Evolutionary conservation across 2,329 filamentous ascomycete genomes (phyloP).

Genomic region (Phyllachora maydis): DNA sequence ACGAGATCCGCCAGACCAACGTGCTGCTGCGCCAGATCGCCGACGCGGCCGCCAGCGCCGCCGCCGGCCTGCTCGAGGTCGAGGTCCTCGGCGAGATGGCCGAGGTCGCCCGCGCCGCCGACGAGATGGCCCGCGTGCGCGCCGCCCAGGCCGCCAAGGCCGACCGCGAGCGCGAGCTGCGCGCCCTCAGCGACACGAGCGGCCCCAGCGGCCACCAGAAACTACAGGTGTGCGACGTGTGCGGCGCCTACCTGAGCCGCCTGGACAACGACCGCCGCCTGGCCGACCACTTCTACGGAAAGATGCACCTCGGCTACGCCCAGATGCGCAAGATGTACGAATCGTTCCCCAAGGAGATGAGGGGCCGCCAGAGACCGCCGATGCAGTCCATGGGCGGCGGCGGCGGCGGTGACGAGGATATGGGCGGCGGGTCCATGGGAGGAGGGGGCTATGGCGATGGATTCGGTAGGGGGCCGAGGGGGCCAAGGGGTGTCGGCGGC

Average conservation of each 20-base stretch:
- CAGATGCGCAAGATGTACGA: conserved; percentile 94
- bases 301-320: conserved; percentile 97
- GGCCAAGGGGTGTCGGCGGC: conserved; percentile 31
- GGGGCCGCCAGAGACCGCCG: conserved; percentile 42
- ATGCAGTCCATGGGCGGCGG: conserved; percentile 28
- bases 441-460: conserved; percentile 19
- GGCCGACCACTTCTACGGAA: conserved; percentile 96
- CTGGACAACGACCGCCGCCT: conserved; percentile 86
- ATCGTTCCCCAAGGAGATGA: conserved; percentile 68
- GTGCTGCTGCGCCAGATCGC: conserved; percentile 69
- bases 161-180: conserved; percentile 72
- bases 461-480: conserved; percentile 21
- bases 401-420: conserved; percentile 22
- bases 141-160: conserved; percentile 64
- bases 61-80: conserved; percentile 68
- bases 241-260: conserved; percentile 78
- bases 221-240: conserved; percentile 94
- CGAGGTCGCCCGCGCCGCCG: conserved; percentile 61
- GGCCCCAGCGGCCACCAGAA: conserved; percentile 94
- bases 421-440: conserved; percentile 23
- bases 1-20: conserved; percentile 93
- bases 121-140: conserved; percentile 73
- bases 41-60: conserved; percentile 59
- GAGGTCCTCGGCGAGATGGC: conserved; percentile 66
- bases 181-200: conserved; percentile 74